phyloP scores from a whole-genome alignment of 2,329 filamentous ascomycete genomes.

The Fusarium drepaniforme region DNA sequence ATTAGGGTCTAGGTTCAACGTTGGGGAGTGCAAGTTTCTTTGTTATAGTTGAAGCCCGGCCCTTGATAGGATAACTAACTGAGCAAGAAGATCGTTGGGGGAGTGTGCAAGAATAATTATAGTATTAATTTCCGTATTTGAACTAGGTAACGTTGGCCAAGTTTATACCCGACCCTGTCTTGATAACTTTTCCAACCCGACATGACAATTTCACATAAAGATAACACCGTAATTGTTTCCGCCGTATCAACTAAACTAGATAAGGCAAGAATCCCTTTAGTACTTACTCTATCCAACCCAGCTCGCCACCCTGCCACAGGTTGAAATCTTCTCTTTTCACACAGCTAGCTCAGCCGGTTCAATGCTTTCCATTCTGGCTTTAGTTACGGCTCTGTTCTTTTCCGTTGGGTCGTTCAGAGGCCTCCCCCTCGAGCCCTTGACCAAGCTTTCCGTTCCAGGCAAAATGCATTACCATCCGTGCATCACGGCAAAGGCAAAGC shows the following conservation, averaged over 20 bases:
- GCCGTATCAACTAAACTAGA: neutral
- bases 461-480: neutral
- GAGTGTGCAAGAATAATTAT: no score
- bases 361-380: neutral
- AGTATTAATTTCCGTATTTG: no score
- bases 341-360: neutral
- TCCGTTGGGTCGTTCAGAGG: no score
- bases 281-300: neutral
- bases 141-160: no score
- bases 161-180: neutral
- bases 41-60: no score
- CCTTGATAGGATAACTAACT: no score
- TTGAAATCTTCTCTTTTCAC: neutral
- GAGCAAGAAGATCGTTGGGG: no score
- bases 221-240: neutral
- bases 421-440: no score
- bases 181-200: neutral
- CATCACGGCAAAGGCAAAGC: no score
- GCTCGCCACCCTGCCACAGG: neutral
- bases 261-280: neutral
- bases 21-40: no score
- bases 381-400: no score
- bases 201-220: neutral
- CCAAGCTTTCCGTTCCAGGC: neutral
- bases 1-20: conserved; percentile 3